Conservation (phyloP, 805 yeast species). For the Peterozyma toletana region DNA sequence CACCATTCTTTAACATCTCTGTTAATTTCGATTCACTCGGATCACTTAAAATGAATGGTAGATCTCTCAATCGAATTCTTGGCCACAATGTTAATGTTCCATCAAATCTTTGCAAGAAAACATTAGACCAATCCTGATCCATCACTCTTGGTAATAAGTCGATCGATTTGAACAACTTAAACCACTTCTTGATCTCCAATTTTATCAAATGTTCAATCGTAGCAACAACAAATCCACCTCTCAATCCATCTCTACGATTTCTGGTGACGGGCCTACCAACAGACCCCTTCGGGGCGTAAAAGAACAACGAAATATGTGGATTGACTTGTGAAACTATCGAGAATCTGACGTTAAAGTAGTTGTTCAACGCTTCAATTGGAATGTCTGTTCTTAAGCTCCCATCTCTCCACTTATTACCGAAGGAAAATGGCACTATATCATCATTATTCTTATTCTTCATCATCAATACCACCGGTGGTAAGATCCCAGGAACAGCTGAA, state of each 20-base stretch:
- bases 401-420: constrained; percentile 74
- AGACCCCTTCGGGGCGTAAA: constrained; percentile 72
- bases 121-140: constrained; percentile 76
- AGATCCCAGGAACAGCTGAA: constrained; percentile 77
- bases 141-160: constrained; percentile 61
- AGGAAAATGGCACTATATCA: constrained; percentile 52
- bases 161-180: constrained; percentile 54
- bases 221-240: constrained; percentile 75
- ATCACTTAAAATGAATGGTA: constrained; percentile 57
- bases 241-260: constrained; percentile 41
- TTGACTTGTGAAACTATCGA: constrained; percentile 77
- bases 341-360: constrained; percentile 70
- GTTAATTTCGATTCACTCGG: constrained; percentile 54
- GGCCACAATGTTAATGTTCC: constrained; percentile 80
- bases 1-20: constrained; percentile 54
- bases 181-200: constrained; percentile 72
- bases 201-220: constrained; percentile 66
- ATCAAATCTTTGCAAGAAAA: constrained; percentile 66
- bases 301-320: constrained; percentile 72
- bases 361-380: constrained; percentile 66
- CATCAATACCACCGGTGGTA: constrained; percentile 78
- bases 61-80: constrained; percentile 49
- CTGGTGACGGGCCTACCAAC: constrained; percentile 73
- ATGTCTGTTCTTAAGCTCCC: constrained; percentile 76
- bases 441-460: constrained; percentile 30